Evolutionary conservation across 2,329 filamentous ascomycete genomes (phyloP).

Genomic region (Didymellaceae sp.): DNA sequence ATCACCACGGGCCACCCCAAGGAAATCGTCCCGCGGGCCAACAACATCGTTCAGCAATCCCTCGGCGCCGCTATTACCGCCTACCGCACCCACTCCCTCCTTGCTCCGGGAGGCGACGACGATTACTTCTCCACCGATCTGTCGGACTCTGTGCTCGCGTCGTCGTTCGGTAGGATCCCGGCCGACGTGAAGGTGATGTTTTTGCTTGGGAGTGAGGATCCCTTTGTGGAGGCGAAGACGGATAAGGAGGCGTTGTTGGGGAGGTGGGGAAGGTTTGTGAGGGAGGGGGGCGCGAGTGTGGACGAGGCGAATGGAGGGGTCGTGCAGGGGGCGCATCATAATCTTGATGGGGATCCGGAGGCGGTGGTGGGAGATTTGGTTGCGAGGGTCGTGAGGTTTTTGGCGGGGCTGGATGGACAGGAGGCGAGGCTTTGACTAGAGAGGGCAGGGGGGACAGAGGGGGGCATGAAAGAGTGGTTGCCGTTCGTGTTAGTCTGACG

Average conservation of each 20-base stretch:
- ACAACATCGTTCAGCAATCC: slow-evolving; percentile 33
- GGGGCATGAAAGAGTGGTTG: background rate
- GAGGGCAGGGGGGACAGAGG: background rate
- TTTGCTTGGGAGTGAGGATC: slow-evolving; percentile 70
- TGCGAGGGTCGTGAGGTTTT: slow-evolving; percentile 58
- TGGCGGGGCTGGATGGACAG: slow-evolving; percentile 39
- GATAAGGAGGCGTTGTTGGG: slow-evolving; percentile 65
- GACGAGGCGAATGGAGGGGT: slow-evolving; percentile 59
- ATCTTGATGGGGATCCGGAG: slow-evolving; percentile 56
- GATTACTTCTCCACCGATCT: slow-evolving; percentile 89
- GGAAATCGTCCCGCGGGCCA: slow-evolving; percentile 60
- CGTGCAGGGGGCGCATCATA: slow-evolving; percentile 59
- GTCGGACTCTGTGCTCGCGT: slow-evolving; percentile 60
- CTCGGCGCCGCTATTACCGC: slow-evolving; percentile 60
- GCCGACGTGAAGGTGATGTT: slow-evolving; percentile 63
- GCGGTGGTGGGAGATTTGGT: slow-evolving; percentile 58
- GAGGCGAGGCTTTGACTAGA: background rate
- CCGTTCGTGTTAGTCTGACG: background rate
- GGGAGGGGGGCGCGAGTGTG: slow-evolving; percentile 53
- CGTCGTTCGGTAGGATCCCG: slow-evolving; percentile 71
- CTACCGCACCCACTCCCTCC: slow-evolving; percentile 64
- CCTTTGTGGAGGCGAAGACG: slow-evolving; percentile 65
- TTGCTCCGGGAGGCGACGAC: slow-evolving; percentile 71
- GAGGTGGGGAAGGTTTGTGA: slow-evolving; percentile 60
- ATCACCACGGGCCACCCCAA: slow-evolving; percentile 61